Evolutionary conservation across 2,329 filamentous ascomycete species (phyloP), one percentile per base, ranked within the genome.

Genomic region (Fusarium haematococcum): DNA sequence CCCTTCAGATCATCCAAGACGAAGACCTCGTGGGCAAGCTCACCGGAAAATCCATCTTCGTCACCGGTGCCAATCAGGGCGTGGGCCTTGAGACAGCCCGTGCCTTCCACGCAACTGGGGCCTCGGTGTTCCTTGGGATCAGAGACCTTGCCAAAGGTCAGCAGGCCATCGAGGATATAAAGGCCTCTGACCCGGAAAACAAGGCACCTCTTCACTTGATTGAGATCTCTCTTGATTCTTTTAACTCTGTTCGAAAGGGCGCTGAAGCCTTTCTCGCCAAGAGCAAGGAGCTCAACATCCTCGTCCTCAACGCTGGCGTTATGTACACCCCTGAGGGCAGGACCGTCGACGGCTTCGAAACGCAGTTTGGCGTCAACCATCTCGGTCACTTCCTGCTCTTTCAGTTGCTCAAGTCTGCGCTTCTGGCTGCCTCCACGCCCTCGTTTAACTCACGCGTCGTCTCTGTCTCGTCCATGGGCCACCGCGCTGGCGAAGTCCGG

Each of bases 391-490:
- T 80, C 2, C 67, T 80, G 3, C 33, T 80, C 1, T 80, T 80
- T 13, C 68, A 80, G 79, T 85, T 79, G 0, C 80, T 91, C 32
- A 86, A n/a, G n/a, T n/a, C n/a, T n/a, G n/a, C n/a, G n/a, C n/a
- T n/a, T n/a, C n/a, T n/a, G n/a, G n/a, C n/a, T n/a, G n/a, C n/a
- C n/a, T n/a, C n/a, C 1, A 84, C 82, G 0, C 78, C 84, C 0
- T 70, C 76, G 0, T 87, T 86, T 62, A 76, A 82, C 6, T 87
- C 85, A 0, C 84, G 88, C 2, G 85, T 90, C 3, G 81, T 91
- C 54, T 78, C 80, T 1, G 76, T 89, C 1, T 82, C 86, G 0
- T 86, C 85, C 2, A 73, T 81, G 0, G 86, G 75, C 2, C 88
- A 90, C 10, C 69, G 74, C 0, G 9, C 37, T 0, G 37, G 60